Percentiles rank a stretch among this genome's conserved stretches.
Conservation (phyloP, 2,329 filamentous ascomycete genomes). For the Allantophomopsis lycopodina region DNA sequence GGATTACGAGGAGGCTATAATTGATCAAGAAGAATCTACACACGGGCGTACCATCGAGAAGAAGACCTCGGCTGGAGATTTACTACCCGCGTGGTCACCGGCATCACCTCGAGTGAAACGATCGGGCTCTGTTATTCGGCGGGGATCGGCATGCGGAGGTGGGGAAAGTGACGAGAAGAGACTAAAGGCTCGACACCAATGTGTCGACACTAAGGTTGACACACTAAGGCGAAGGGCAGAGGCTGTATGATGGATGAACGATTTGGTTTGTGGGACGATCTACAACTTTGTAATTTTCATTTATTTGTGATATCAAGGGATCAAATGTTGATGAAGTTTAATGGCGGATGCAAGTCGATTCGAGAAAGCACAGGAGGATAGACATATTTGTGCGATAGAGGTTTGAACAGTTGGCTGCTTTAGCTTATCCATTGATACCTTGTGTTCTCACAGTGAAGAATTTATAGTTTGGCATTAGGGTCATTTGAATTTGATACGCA, state of each 20-base stretch:
- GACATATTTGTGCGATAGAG: no score
- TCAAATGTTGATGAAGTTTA: no score
- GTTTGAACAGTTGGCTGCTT: no score
- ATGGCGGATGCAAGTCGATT: no score
- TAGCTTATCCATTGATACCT: no score
- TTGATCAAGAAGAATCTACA: conserved; percentile 4
- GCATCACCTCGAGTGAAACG: conserved; percentile 27
- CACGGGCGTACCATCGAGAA: conserved; percentile 2
- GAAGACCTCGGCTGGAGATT: conserved; percentile 30
- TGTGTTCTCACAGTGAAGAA: no score
- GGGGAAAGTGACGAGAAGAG: conserved; percentile 14
- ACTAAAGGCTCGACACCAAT: conserved; percentile 13
- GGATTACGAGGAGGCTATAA: conserved; percentile 18
- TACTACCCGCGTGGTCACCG: conserved; percentile 16
- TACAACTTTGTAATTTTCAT: no score
- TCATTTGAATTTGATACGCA: no score
- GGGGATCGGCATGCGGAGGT: conserved; percentile 29
- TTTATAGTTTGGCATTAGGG: no score
- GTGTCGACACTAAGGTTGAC: conserved; percentile 10
- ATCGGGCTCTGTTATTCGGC: conserved; percentile 35
- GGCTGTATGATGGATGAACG: conserved; percentile 22
- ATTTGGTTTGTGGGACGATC: conserved; percentile 2
- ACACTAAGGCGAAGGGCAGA: conserved; percentile 13
- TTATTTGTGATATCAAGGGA: no score
- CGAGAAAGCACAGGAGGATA: no score